These are phyloP conservation scores for Cladosporium halotolerans DNA, from an alignment of 2,329 filamentous ascomycete species.

Conservation along the genomic window DNA sequence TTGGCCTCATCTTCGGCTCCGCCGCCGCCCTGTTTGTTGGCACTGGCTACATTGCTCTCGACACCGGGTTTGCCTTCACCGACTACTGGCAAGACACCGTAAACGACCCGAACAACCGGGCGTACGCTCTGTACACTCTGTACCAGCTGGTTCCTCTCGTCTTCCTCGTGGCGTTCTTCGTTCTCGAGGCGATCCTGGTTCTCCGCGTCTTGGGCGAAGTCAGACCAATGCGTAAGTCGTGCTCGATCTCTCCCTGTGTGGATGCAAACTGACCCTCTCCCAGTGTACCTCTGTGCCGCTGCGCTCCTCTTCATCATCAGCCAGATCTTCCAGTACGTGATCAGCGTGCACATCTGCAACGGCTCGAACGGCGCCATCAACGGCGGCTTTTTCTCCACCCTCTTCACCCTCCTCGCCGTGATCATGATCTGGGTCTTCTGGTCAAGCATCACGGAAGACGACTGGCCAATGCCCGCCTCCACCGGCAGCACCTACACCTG, in stretches of 20 bases:
- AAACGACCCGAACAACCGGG: slow-evolving; percentile 54
- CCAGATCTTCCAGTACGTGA: slow-evolving; percentile 92
- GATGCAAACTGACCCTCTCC: slow-evolving; percentile 10
- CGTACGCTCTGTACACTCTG: slow-evolving; percentile 85
- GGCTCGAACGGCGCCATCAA: slow-evolving; percentile 82
- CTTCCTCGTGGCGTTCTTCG: slow-evolving; percentile 80
- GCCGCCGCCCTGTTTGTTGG: slow-evolving; percentile 71
- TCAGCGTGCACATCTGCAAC: slow-evolving; percentile 84
- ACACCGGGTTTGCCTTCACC: slow-evolving; percentile 85
- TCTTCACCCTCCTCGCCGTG: slow-evolving; percentile 84
- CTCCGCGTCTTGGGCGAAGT: slow-evolving; percentile 78
- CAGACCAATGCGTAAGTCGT: slow-evolving; percentile 72
- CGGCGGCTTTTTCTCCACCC: slow-evolving; percentile 82
- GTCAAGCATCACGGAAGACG: slow-evolving; percentile 98
- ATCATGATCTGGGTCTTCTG: slow-evolving; percentile 88
- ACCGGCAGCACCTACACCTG: slow-evolving; percentile 35
- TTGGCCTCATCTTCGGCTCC: slow-evolving; percentile 68
- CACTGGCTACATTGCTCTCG: slow-evolving; percentile 90
- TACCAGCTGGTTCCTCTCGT: slow-evolving; percentile 86
- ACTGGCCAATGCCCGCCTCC: slow-evolving; percentile 66
- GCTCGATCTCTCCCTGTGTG: not conserved
- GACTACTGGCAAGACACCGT: slow-evolving; percentile 59
- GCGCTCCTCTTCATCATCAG: slow-evolving; percentile 80
- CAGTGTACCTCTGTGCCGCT: slow-evolving; percentile 68
- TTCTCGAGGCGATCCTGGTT: slow-evolving; percentile 78